These are phyloP conservation scores for Backusella circina DNA, from an alignment of 192 early-diverging fungal species.

Conservation along the genomic window DNA sequence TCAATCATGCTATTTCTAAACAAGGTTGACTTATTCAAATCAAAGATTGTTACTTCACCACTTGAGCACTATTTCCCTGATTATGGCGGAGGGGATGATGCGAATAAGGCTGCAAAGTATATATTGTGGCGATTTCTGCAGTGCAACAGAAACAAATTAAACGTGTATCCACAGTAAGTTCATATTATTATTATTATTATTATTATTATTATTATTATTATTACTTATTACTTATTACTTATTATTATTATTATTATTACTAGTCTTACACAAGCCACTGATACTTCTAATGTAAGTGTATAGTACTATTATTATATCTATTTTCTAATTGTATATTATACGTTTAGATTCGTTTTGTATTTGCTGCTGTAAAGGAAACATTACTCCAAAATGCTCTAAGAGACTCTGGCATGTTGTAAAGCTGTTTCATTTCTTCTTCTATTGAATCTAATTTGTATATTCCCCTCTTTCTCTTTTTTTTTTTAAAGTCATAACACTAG, in stretches of 20 bases:
- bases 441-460: neutral
- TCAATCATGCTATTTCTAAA: slow-evolving; percentile 87
- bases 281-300: slow-evolving; percentile 9
- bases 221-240: too few species aligned
- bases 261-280: slow-evolving; percentile 9
- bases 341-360: slow-evolving; percentile 57
- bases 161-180: slow-evolving; percentile 82
- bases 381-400: slow-evolving; percentile 65
- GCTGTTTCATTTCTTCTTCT: neutral
- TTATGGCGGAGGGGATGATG: slow-evolving; percentile 72
- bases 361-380: slow-evolving; percentile 76
- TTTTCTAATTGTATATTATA: too few species aligned
- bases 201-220: neutral
- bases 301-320: too few species aligned
- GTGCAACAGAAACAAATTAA: slow-evolving; percentile 78
- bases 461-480: too few species aligned
- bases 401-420: slow-evolving; percentile 47
- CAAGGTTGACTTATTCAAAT: slow-evolving; percentile 78
- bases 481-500: neutral
- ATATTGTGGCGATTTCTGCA: slow-evolving; percentile 90
- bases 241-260: neutral
- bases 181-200: neutral
- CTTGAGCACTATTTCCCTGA: slow-evolving; percentile 78
- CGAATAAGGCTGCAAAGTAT: slow-evolving; percentile 84
- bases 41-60: slow-evolving; percentile 66